Evolutionary conservation across 192 early-diverging fungal genomes (phyloP).

Genomic region (Linnemannia hyalina): DNA sequence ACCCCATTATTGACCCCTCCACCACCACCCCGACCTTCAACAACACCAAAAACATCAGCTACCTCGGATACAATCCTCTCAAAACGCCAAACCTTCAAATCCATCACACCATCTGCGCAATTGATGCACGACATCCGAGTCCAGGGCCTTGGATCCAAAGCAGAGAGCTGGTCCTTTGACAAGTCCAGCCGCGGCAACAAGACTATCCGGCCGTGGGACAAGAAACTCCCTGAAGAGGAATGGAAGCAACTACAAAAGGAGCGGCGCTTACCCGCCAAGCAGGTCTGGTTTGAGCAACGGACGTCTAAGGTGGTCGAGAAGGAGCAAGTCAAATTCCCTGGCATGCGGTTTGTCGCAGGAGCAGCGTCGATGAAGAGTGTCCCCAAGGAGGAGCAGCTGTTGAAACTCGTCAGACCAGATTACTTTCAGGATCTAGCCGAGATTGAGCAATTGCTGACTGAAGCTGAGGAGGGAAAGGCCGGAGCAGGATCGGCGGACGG

Average conservation of each 20-base stretch:
- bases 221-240: slow-evolving; percentile 27
- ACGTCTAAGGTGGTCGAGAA: slow-evolving; percentile 43
- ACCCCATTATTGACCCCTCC: slow-evolving; percentile 1
- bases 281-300: slow-evolving; percentile 50
- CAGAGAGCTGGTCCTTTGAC: slow-evolving; percentile 48
- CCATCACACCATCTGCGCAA: slow-evolving; percentile 37
- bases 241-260: slow-evolving; percentile 31
- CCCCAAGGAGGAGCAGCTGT: slow-evolving; percentile 17
- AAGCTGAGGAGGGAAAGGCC: background rate
- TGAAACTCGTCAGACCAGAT: slow-evolving; percentile 39
- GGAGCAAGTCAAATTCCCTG: slow-evolving; percentile 45
- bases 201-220: slow-evolving; percentile 53
- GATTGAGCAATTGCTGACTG: slow-evolving; percentile 18
- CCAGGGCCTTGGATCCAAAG: slow-evolving; percentile 36
- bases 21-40: background rate
- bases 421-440: slow-evolving; percentile 41
- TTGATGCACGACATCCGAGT: slow-evolving; percentile 50
- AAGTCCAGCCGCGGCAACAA: slow-evolving; percentile 38
- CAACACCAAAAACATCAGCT: background rate
- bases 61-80: background rate
- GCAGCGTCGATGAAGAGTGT: slow-evolving; percentile 32
- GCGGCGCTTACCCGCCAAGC: slow-evolving; percentile 31
- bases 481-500: background rate
- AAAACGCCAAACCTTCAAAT: slow-evolving; percentile 44
- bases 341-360: slow-evolving; percentile 46